A percentile compares a stretch with the other conserved stretches of the same genome.
These are phyloP conservation scores for Diaporthe humulicola DNA, from an alignment of 2,329 filamentous ascomycete genomes.

Conservation along the genomic window DNA sequence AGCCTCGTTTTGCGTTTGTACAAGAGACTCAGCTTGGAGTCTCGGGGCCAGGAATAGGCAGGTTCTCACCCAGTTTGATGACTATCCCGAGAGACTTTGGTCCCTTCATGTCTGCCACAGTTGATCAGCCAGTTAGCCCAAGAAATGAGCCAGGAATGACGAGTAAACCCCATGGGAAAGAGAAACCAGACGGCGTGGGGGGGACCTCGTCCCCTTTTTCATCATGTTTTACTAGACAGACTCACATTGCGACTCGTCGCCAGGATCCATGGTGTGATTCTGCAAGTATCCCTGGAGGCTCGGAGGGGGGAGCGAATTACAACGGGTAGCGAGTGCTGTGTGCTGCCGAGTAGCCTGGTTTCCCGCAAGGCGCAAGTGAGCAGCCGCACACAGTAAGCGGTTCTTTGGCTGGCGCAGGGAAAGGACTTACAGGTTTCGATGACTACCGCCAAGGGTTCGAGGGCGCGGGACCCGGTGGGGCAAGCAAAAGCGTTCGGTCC, in stretches of 20 bases:
- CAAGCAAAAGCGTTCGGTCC: slow-evolving; percentile 1
- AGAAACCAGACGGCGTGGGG: background rate
- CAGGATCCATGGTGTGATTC: slow-evolving; percentile 37
- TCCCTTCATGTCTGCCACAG: slow-evolving; percentile 71
- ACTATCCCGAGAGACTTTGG: slow-evolving; percentile 80
- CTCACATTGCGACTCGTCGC: slow-evolving; percentile 39
- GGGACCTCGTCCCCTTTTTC: background rate
- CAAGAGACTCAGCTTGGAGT: background rate
- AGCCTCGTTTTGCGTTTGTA: background rate
- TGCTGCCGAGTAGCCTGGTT: slow-evolving; percentile 12
- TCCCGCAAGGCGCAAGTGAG: slow-evolving; percentile 20
- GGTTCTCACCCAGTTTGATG: slow-evolving; percentile 83
- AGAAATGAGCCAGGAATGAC: slow-evolving; percentile 36
- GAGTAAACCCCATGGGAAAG: background rate
- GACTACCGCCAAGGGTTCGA: slow-evolving; percentile 25
- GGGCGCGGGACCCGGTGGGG: slow-evolving; percentile 24
- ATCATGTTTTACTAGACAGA: background rate
- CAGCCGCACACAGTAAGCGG: slow-evolving; percentile 14
- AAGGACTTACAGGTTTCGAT: slow-evolving; percentile 19
- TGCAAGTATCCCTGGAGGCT: slow-evolving; percentile 18
- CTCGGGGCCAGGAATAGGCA: background rate
- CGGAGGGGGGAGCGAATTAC: slow-evolving; percentile 22
- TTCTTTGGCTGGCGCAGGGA: background rate
- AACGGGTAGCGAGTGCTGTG: slow-evolving; percentile 8
- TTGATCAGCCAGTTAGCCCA: slow-evolving; percentile 43